Evolutionary conservation across 331 rosid genomes (phyloP).

Genomic region (Phaseolus coccineus): DNA sequence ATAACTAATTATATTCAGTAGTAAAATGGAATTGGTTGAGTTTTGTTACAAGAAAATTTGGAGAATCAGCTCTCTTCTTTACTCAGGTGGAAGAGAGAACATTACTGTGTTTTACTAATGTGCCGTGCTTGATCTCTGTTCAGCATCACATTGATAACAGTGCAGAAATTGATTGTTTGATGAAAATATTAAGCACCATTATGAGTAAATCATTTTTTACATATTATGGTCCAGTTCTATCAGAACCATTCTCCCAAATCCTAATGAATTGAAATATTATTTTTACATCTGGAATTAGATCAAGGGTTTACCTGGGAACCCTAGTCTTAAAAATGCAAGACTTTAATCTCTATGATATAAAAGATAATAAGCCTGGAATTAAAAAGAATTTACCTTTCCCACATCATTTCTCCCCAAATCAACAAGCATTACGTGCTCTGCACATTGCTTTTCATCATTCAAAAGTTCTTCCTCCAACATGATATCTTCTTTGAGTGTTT

Average conservation of each 20-base stretch:
- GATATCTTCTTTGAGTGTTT: slow-evolving; percentile 71
- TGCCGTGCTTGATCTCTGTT: neutral
- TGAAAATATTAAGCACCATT: neutral
- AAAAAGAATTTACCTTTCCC: slow-evolving; percentile 70
- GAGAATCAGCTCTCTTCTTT: neutral
- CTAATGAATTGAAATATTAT: slow-evolving; percentile 3
- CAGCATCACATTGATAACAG: neutral
- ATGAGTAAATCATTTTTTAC: neutral
- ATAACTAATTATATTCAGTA: neutral
- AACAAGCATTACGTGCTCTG: slow-evolving; percentile 93
- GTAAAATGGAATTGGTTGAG: neutral
- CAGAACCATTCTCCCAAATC: slow-evolving; percentile 14
- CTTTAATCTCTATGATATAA: slow-evolving; percentile 22
- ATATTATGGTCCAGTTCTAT: neutral
- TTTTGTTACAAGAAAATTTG: neutral
- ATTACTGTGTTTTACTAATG: neutral
- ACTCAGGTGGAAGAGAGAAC: neutral
- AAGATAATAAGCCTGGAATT: slow-evolving; percentile 37
- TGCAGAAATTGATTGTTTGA: neutral
- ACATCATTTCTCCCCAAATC: slow-evolving; percentile 94
- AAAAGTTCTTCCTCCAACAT: slow-evolving; percentile 72
- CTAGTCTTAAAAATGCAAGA: neutral
- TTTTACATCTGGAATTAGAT: slow-evolving; percentile 11
- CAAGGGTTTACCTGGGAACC: neutral
- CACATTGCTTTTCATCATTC: slow-evolving; percentile 77